Evolutionary conservation across 106 monocot species (phyloP).

Genomic region (Acanthochlamys bracteata): DNA sequence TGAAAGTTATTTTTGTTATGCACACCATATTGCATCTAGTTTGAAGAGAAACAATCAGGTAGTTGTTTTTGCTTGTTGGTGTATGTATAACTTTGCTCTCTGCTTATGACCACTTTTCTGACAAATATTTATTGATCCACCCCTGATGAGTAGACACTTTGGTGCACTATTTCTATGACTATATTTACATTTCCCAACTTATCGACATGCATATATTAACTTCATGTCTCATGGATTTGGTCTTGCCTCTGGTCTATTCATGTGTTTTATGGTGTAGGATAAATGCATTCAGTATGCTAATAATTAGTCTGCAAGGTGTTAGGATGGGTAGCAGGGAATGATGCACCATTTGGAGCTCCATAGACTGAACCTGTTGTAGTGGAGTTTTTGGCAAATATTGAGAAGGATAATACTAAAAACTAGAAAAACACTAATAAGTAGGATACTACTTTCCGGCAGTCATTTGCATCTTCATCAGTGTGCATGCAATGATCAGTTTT

Average conservation of each 20-base stretch:
- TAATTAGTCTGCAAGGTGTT: slow-evolving; percentile 89
- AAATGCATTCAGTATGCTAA: slow-evolving; percentile 68
- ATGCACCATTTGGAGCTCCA: slow-evolving; percentile 84
- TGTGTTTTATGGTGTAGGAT: slow-evolving; percentile 21
- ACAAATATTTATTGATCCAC: too few relatives aligned
- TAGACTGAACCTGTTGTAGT: slow-evolving; percentile 84
- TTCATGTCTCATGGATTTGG: background rate
- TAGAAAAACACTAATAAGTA: background rate
- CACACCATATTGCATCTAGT: too few relatives aligned
- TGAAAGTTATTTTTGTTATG: too few relatives aligned
- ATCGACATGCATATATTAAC: background rate
- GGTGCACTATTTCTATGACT: background rate
- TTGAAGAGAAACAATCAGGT: too few relatives aligned
- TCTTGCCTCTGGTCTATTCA: background rate
- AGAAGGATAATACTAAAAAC: slow-evolving; percentile 18
- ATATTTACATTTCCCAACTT: background rate
- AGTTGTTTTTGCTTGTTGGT: too few relatives aligned
- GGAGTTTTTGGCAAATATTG: slow-evolving; percentile 74
- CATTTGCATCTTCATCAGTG: background rate
- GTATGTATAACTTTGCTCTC: too few relatives aligned
- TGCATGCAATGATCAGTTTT: slow-evolving; percentile 1
- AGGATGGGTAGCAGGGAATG: slow-evolving; percentile 85
- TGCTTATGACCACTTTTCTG: too few relatives aligned
- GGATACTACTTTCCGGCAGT: background rate
- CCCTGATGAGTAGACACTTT: background rate